Evolutionary conservation across 495 filamentous ascomycete genomes (phyloP).

Genomic region (Eremomyces bilateralis): DNA sequence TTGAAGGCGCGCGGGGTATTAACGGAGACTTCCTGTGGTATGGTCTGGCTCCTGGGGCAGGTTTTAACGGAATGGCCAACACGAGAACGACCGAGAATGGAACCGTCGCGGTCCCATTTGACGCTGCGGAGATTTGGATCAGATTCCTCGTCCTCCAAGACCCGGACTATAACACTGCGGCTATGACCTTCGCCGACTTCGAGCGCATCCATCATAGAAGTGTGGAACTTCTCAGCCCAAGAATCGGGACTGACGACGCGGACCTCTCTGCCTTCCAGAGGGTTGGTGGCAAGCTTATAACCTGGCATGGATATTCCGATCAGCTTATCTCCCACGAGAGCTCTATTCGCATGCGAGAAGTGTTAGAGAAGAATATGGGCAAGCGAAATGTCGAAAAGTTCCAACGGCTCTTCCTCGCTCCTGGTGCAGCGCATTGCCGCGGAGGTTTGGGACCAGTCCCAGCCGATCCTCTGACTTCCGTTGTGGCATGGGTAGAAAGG

Average conservation of each 20-base stretch:
- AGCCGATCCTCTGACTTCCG: slow-evolving; percentile 3
- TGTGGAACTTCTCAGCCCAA: neutral
- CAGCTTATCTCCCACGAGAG: slow-evolving; percentile 11
- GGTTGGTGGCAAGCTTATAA: slow-evolving; percentile 4
- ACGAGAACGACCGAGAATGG: neutral
- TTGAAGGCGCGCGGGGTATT: too few relatives aligned
- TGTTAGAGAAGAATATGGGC: slow-evolving; percentile 2
- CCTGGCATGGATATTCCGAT: slow-evolving; percentile 10
- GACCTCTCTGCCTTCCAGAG: slow-evolving; percentile 3
- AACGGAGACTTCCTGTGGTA: neutral
- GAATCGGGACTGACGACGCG: slow-evolving; percentile 2
- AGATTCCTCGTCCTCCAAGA: neutral
- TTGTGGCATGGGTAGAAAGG: slow-evolving; percentile 15
- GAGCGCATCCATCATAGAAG: neutral
- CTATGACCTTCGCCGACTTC: neutral
- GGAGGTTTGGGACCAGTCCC: slow-evolving; percentile 11
- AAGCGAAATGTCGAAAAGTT: slow-evolving; percentile 8
- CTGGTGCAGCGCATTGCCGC: slow-evolving; percentile 11
- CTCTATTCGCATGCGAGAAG: slow-evolving; percentile 10
- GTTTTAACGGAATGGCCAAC: neutral
- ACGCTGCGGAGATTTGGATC: neutral
- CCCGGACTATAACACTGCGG: neutral
- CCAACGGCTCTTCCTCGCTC: slow-evolving; percentile 13
- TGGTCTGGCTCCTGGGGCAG: neutral
- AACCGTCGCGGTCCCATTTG: neutral